Conservation (phyloP, 2,329 filamentous ascomycete genomes). For the Chaetoscypha palmicola region DNA sequence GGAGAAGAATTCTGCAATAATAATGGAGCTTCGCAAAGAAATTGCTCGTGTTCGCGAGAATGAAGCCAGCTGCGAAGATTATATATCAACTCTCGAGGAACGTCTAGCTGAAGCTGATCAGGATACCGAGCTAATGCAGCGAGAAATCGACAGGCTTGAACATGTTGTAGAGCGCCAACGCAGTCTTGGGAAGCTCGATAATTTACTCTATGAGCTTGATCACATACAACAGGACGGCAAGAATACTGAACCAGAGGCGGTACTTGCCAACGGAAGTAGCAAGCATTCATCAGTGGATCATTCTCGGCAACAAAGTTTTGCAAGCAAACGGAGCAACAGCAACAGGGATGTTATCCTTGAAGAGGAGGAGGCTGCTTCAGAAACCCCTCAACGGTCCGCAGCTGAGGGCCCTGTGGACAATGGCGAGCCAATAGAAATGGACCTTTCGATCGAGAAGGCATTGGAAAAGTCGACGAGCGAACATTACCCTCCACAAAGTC, state of each 20-base stretch:
- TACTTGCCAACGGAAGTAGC: slow-evolving; percentile 34
- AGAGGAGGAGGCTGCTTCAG: slow-evolving; percentile 24
- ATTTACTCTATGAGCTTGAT: slow-evolving; percentile 84
- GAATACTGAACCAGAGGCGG: slow-evolving; percentile 32
- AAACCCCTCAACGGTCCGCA: slow-evolving; percentile 20
- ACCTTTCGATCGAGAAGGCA: slow-evolving; percentile 25
- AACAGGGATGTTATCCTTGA: slow-evolving; percentile 46
- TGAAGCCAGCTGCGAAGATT: slow-evolving; percentile 85
- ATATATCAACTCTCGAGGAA: slow-evolving; percentile 94
- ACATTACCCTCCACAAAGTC: slow-evolving; percentile 46
- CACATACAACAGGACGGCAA: slow-evolving; percentile 58
- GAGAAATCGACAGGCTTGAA: slow-evolving; percentile 88
- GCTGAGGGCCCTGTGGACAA: slow-evolving; percentile 30
- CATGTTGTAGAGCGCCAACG: slow-evolving; percentile 93
- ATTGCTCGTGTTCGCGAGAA: slow-evolving; percentile 82
- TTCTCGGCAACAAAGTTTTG: slow-evolving; percentile 45
- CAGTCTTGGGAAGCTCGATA: slow-evolving; percentile 90
- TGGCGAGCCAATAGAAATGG: slow-evolving; percentile 33
- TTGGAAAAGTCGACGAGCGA: slow-evolving; percentile 28
- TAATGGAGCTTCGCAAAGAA: slow-evolving; percentile 85
- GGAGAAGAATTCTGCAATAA: slow-evolving; percentile 82
- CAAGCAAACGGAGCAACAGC: slow-evolving; percentile 49
- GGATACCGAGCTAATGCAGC: slow-evolving; percentile 93
- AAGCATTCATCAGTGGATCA: slow-evolving; percentile 44
- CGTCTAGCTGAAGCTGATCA: slow-evolving; percentile 92